These are phyloP conservation scores for Cucurbita moschata DNA, from an alignment of 306 rosid species.

Conservation along the genomic window DNA sequence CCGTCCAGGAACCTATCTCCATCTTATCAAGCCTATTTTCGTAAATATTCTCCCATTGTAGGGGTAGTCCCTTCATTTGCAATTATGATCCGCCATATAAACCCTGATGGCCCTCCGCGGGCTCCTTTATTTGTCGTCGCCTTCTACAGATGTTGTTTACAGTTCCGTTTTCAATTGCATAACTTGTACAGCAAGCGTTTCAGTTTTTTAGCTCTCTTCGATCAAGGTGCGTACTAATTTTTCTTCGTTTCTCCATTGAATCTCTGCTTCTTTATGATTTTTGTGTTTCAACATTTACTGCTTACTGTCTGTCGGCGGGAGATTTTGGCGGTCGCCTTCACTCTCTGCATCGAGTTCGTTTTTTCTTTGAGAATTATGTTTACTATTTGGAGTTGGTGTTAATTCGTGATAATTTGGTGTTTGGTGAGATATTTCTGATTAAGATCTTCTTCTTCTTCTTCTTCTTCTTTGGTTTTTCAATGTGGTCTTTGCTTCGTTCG, in stretches of 20 bases:
- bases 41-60: background rate
- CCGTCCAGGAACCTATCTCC: background rate
- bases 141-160: background rate
- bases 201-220: background rate
- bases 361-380: background rate
- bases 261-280: background rate
- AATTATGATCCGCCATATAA: background rate
- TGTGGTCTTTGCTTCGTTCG: background rate
- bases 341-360: background rate
- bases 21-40: background rate
- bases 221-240: background rate
- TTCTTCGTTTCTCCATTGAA: background rate
- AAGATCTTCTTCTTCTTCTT: background rate
- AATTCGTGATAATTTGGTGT: constrained; percentile 9
- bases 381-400: background rate
- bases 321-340: background rate
- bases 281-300: no score
- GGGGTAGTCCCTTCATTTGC: background rate
- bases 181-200: background rate
- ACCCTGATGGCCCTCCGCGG: background rate
- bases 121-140: background rate
- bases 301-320: background rate
- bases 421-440: background rate
- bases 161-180: background rate
- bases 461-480: background rate